phyloP scores from a whole-genome alignment of 176 grass and related monocot species.

The Tillandsia fasciculata region DNA sequence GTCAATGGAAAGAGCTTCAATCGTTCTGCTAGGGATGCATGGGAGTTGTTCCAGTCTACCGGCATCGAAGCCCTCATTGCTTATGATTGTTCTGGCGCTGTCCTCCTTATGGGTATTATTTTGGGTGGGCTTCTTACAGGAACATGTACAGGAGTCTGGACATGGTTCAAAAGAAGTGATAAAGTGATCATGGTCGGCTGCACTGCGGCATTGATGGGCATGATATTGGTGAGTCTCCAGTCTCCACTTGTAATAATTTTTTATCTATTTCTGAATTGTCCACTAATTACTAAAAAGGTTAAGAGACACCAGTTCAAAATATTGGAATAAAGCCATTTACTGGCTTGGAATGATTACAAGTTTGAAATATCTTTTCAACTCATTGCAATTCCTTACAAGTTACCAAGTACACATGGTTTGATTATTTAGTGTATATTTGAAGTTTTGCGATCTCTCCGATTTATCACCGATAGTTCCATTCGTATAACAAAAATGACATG shows the following conservation, averaged over 20 bases:
- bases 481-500: no score
- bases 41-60: slow-evolving; percentile 96
- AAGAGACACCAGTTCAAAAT: no score
- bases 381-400: neutral
- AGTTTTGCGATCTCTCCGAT: no score
- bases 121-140: slow-evolving; percentile 88
- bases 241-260: neutral
- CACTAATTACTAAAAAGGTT: neutral
- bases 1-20: slow-evolving; percentile 88
- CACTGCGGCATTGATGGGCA: slow-evolving; percentile 83
- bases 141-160: slow-evolving; percentile 82
- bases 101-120: slow-evolving; percentile 86
- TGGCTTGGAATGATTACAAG: no score
- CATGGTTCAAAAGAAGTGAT: slow-evolving; percentile 75
- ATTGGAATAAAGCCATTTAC: no score
- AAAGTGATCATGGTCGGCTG: slow-evolving; percentile 86
- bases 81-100: slow-evolving; percentile 95
- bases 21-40: slow-evolving; percentile 82
- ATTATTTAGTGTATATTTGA: no score
- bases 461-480: no score
- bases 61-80: slow-evolving; percentile 87
- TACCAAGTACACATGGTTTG: no score
- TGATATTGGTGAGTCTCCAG: slow-evolving; percentile 74
- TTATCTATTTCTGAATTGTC: neutral
- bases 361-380: no score